Evolutionary conservation across 345 rosid genomes (phyloP).

Genomic region (Sonneratia caseolaris): DNA sequence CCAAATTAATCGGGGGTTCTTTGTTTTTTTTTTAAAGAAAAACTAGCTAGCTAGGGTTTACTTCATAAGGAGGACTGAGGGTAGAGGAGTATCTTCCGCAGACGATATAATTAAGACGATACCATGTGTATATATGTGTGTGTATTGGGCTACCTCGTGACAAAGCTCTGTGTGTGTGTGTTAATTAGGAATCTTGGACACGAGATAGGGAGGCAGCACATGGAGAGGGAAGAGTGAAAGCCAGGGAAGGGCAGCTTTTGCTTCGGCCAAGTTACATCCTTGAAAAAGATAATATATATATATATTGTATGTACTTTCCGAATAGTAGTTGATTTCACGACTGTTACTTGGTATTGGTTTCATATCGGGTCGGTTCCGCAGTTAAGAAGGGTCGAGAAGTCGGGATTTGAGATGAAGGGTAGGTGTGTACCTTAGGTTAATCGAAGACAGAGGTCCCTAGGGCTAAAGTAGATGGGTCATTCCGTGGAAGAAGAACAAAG

Average conservation of each 20-base stretch:
- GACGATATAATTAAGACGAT: neutral
- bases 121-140: neutral
- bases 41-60: neutral
- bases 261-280: no score
- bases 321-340: no score
- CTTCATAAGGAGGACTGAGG: neutral
- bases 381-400: no score
- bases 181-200: slow-evolving; percentile 8
- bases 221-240: neutral
- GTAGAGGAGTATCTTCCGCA: neutral
- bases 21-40: neutral
- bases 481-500: no score
- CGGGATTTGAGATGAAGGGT: no score
- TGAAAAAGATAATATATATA: no score
- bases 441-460: no score
- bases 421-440: no score
- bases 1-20: neutral
- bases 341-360: no score
- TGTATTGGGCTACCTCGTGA: slow-evolving; percentile 10
- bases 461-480: no score
- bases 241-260: neutral
- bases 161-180: slow-evolving; percentile 4
- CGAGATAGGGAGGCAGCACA: slow-evolving; percentile 9
- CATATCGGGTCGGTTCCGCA: no score
- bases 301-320: no score